Evolutionary conservation across 2,329 filamentous ascomycete genomes (phyloP).

Genomic region (Pestalotiopsis sp.): DNA sequence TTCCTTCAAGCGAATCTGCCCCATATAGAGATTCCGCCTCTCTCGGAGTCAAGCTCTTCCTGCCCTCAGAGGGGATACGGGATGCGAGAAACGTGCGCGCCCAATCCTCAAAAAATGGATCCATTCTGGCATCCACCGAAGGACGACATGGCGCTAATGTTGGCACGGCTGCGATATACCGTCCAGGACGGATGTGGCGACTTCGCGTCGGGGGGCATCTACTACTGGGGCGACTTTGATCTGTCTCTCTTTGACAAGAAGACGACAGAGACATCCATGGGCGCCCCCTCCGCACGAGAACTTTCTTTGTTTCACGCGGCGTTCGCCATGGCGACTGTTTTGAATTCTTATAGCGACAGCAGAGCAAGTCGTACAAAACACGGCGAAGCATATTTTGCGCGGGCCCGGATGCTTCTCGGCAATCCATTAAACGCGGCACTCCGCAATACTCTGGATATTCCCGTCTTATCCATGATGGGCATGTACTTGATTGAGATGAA

Average conservation of each 20-base stretch:
- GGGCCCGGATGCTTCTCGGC: constrained; percentile 45
- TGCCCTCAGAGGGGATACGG: constrained; percentile 47
- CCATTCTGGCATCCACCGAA: constrained; percentile 41
- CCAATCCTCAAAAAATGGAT: constrained; percentile 39
- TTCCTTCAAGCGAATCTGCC: constrained; percentile 45
- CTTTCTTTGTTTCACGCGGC: constrained; percentile 48
- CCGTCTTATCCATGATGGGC: constrained; percentile 48
- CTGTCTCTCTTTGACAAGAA: constrained; percentile 25
- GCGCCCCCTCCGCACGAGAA: constrained; percentile 31
- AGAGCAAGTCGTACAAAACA: constrained; percentile 31
- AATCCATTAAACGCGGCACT: constrained; percentile 48
- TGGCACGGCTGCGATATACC: constrained; percentile 43
- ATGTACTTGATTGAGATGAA: constrained; percentile 53
- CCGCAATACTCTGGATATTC: constrained; percentile 45
- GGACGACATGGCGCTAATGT: constrained; percentile 38
- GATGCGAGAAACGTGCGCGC: constrained; percentile 47
- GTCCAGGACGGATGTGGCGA: constrained; percentile 47
- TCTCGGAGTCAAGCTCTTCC: constrained; percentile 36
- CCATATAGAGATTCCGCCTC: no score
- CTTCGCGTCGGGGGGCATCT: constrained; percentile 48
- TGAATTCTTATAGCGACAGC: constrained; percentile 33
- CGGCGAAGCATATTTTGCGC: constrained; percentile 47
- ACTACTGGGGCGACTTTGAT: constrained; percentile 48
- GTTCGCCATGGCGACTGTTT: constrained; percentile 42
- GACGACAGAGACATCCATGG: constrained; percentile 1